Evolutionary conservation across 2,329 filamentous ascomycete genomes (phyloP), one percentile per base, ranked within the genome.

Genomic region (Fusarium sp.): DNA sequence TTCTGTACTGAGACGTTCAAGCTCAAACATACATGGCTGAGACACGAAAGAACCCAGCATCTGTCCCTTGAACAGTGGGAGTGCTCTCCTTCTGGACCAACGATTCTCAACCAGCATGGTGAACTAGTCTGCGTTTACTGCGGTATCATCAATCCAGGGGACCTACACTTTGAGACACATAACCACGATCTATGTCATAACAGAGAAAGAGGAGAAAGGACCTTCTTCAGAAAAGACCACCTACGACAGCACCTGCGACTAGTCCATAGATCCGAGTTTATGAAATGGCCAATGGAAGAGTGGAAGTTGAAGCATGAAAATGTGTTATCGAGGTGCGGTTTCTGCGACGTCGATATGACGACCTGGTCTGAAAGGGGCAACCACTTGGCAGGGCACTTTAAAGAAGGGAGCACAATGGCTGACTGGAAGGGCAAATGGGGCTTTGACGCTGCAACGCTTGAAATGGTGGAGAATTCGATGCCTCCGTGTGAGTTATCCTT

Each of bases 21-120:
- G 48, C 78, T 78, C 0, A 82, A 82, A 15, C 78, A 83, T 49
- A 81, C 82, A 22, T 83, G 82, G 82, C 79, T 80, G 35, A 77
- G 85, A 20, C 85, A 87, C 62, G 85, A 87, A 56, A 81, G 80
- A 41, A 79, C 81, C 51, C 78, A 80, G 51, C 85, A 77, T 72
- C 78, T 78, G 48, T 84, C 79, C 7, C 83, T 83, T 0, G 81
- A 78, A 72, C 78, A 71, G 47, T 87, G 77, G 85, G 80, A 79
- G 60, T 86, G 78, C 44, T 76, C 78, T 1, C 81, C 80, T 3
- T 15, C 51, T 0, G 79, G 79, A n/a, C 73, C 77, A 4, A 69
- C 59, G 0, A 78, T 80, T 2, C 71, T 81, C 2, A 78, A 83
- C 19, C 77, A 81, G 15, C 74, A 79, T 3, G 81, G 80, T 4